A percentile compares a stretch with the other conserved stretches of the same genome.
These are phyloP conservation scores for Periconia sp. DNA, from an alignment of 2,329 filamentous ascomycete genomes.

Conservation along the genomic window DNA sequence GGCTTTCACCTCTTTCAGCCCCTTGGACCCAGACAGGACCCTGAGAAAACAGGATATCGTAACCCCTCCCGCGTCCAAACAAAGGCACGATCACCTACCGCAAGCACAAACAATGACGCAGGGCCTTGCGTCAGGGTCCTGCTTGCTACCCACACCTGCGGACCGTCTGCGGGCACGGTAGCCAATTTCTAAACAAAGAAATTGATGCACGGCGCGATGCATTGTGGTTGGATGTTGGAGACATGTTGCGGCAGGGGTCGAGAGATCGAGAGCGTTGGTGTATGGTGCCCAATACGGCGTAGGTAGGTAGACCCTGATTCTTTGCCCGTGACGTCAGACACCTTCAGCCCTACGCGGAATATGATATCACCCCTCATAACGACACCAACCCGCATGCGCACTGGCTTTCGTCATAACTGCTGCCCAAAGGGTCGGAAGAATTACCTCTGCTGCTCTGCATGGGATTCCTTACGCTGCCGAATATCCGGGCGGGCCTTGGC, in stretches of 20 bases:
- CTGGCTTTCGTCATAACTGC: neutral
- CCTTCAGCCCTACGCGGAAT: slow-evolving; percentile 3
- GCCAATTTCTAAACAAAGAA: neutral
- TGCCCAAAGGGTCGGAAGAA: neutral
- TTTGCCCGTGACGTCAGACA: slow-evolving; percentile 1
- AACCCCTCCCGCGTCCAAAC: neutral
- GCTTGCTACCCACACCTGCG: neutral
- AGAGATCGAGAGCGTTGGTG: slow-evolving; percentile 1
- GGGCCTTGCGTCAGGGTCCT: neutral
- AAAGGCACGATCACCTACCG: slow-evolving; percentile 1
- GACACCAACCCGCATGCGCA: neutral
- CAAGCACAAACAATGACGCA: neutral
- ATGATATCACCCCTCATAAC: neutral
- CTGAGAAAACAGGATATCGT: slow-evolving; percentile 7
- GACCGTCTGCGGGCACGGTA: neutral
- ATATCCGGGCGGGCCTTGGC: neutral
- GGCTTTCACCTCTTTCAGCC: neutral
- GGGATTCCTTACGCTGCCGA: neutral
- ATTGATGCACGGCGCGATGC: neutral
- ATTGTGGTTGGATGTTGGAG: neutral
- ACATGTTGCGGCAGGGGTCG: neutral
- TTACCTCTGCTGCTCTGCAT: neutral
- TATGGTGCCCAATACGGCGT: slow-evolving; percentile 1
- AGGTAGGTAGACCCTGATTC: slow-evolving; percentile 9
- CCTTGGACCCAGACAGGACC: neutral